Base-by-base conservation (phyloP, 2,329 filamentous ascomycete genomes). In the Purpureocillium takamizusanense region DNA sequence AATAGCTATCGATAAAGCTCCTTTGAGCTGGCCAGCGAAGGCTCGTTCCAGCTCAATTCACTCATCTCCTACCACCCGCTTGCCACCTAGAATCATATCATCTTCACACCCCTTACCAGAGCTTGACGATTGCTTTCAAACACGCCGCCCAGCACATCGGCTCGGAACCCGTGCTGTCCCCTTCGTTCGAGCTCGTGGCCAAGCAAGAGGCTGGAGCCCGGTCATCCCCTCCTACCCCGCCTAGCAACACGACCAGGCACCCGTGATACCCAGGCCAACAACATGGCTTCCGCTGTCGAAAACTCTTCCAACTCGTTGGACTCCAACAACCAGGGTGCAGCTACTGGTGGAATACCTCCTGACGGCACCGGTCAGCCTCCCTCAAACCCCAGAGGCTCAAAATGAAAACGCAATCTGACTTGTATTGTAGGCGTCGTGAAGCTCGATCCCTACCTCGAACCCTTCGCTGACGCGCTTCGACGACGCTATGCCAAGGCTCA, bases 381-480 rank as follows among this genome's bases (percentile, higher is more conserved):
- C 8, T 7, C 14, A 10, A n/a, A n/a, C n/a, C n/a, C n/a, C n/a
- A n/a, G n/a, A 12, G 25, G 12, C 25, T 7, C 7, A 28, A 12
- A 28, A 12, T 12, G 12, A 7, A 7, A 12, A 12, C 25, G 12
- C 25, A 8, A 28, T 8, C 12, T 14, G 12, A 14, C 12, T 7
- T 30, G 32, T 51, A 31, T 32, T 42, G 39, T 56, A 94, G 92
- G 90, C 51, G 88, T 95, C 37, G 64, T 94, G 47, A 68, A 85
- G 59, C 73, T 97, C 42, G 92, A 98, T 57, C 87, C 89, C 33
- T 97, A 83, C 77, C 78, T 98, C 38, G 76, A 78, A 37, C 90
- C 92, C 4, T 95, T 94, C 70, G 76, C 79, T 52, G 86, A 83
- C 39, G 69, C 81, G 25, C 70, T 98, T 46, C 81, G 78, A 60